phyloP scores from a whole-genome alignment of 352 stramenopile species.

The Halophytophthora batemanensis region DNA sequence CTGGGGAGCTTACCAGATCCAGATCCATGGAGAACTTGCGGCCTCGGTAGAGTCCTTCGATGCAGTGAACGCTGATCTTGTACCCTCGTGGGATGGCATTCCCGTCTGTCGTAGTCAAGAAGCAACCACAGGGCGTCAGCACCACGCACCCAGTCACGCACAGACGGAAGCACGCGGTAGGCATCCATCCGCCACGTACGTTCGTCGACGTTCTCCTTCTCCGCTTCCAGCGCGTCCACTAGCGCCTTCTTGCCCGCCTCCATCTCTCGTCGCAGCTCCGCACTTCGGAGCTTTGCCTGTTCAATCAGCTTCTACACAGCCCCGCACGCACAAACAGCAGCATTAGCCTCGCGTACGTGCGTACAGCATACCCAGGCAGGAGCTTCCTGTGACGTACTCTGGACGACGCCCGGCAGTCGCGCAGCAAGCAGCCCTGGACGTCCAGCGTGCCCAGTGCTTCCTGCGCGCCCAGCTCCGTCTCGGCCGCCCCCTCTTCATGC shows the following conservation, averaged over 20 bases:
- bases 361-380: not conserved
- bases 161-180: slow-evolving; percentile 2
- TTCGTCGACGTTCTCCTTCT: slow-evolving; percentile 54
- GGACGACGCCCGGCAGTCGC: slow-evolving; percentile 36
- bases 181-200: slow-evolving; percentile 11
- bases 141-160: slow-evolving; percentile 1
- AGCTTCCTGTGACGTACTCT: slow-evolving; percentile 23
- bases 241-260: slow-evolving; percentile 53
- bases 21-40: slow-evolving; percentile 60
- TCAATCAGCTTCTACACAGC: slow-evolving; percentile 48
- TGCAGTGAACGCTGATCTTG: slow-evolving; percentile 49
- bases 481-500: not conserved
- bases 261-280: slow-evolving; percentile 50
- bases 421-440: slow-evolving; percentile 45
- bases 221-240: slow-evolving; percentile 46
- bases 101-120: slow-evolving; percentile 8
- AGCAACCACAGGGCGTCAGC: not conserved
- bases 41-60: slow-evolving; percentile 56
- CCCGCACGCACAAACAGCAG: not conserved
- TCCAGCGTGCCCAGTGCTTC: slow-evolving; percentile 29
- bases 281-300: slow-evolving; percentile 43
- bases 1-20: slow-evolving; percentile 32
- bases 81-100: slow-evolving; percentile 28
- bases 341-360: slow-evolving; percentile 7
- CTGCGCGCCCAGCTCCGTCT: slow-evolving; percentile 1